Evolutionary conservation across 345 rosid genomes (phyloP), one percentile per base, ranked within the genome.

Genomic region (Zanthoxylum bungeanum): DNA sequence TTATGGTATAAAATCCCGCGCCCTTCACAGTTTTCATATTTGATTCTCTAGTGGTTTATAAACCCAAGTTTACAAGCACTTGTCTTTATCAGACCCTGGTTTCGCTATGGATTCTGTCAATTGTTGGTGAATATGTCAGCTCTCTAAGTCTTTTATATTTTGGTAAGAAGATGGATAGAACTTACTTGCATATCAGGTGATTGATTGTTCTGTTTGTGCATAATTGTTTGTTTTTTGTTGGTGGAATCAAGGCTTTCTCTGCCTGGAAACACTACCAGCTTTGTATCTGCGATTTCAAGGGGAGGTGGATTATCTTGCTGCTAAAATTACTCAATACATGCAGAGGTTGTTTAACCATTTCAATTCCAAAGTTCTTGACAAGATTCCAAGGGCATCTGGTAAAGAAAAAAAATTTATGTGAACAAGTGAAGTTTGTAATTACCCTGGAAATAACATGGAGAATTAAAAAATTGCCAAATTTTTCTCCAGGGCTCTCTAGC

Each of bases 21-120:
- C n/a, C n/a, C 57, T 30, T 36, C 7, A 9, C 25, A 22, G 27
- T n/a, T 50, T 14, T 9, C 16, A 1, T 22, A 7, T 66, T 33
- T n/a, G 16, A 9, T 6, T 63, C 12, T 53, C 12, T 7, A 5
- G 22, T 11, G 6, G 21, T n/a, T 24, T 16, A 37, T 49, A n/a
- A 21, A 30, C n/a, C n/a, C n/a, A 11, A 52, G 27, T 65, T 49
- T 14, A 47, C 4, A 5, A 39, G 11, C 6, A 24, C 49, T 60
- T 16, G 34, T 22, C 3, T 4, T 30, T 59, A 79, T 63, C 78
- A 88, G 92, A 74, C 83, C 21, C 42, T 84, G 51, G 67, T 51
- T 70, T 70, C 69, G 24, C 81, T 84, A 7, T 82, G 84, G 88
- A 77, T 81, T 37, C 47, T 88, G 64, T 84, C 90, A 27, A 74